A percentile compares a stretch with the other conserved stretches of the same genome.
Evolutionary conservation across 2,329 filamentous ascomycete species (phyloP).

Genomic region (Fusarium xyrophilum): DNA sequence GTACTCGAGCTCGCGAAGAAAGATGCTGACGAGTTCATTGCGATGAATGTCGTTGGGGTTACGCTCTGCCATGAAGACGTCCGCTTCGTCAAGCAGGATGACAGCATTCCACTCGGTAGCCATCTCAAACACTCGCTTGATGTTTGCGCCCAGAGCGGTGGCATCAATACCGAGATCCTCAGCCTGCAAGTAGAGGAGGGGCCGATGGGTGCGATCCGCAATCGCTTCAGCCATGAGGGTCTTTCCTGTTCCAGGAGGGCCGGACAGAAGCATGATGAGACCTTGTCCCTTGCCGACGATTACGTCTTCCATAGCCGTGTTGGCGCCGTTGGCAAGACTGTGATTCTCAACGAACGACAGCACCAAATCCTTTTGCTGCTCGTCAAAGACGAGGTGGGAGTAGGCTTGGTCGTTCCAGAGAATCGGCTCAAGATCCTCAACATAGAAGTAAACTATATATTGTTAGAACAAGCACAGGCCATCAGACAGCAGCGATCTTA

Average conservation of each 20-base stretch:
- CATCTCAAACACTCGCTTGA: conserved; percentile 56
- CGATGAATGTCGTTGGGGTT: conserved; percentile 54
- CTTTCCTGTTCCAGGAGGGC: conserved; percentile 57
- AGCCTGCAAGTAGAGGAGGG: conserved; percentile 55
- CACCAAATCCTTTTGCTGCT: conserved; percentile 56
- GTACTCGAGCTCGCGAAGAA: conserved; percentile 55
- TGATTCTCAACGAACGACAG: conserved; percentile 58
- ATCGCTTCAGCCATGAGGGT: conserved; percentile 54
- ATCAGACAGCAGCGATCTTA: conserved; percentile 33
- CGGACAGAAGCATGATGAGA: conserved; percentile 54
- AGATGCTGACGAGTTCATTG: conserved; percentile 58
- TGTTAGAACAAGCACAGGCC: conserved; percentile 1
- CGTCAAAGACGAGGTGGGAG: conserved; percentile 55
- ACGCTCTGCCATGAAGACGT: conserved; percentile 59
- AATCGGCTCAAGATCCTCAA: conserved; percentile 53
- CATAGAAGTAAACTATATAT: conserved; percentile 44
- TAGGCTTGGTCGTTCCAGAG: conserved; percentile 56
- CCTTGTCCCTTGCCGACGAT: conserved; percentile 54
- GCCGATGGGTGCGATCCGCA: conserved; percentile 52
- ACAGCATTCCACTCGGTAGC: conserved; percentile 59
- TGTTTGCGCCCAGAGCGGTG: conserved; percentile 53
- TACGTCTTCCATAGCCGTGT: conserved; percentile 47
- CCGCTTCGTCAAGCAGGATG: conserved; percentile 60
- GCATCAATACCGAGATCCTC: conserved; percentile 57
- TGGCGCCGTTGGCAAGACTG: conserved; percentile 23